These are phyloP conservation scores for Fusarium cicatricum DNA, from an alignment of 2,329 filamentous ascomycete genomes.

Conservation along the genomic window DNA sequence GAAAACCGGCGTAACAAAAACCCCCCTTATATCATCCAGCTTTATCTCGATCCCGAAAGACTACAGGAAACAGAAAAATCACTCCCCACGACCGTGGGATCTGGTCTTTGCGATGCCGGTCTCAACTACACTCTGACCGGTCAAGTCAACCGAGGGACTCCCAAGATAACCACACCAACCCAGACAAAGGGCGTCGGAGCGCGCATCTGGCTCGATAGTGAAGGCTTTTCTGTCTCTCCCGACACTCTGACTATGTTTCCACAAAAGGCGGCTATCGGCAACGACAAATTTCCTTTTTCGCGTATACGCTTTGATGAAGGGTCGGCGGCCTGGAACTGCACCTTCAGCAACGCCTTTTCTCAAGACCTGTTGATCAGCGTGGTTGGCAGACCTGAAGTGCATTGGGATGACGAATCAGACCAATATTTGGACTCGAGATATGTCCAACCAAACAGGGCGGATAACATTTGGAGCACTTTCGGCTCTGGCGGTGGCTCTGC, in stretches of 20 bases:
- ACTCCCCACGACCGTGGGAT: slow-evolving; percentile 9
- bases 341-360: slow-evolving; percentile 17
- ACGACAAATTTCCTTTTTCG: too few relatives aligned
- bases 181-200: neutral
- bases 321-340: slow-evolving; percentile 22
- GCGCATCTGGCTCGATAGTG: slow-evolving; percentile 26
- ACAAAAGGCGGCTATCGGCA: neutral
- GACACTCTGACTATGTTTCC: neutral
- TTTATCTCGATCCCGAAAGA: neutral
- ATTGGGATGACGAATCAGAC: slow-evolving; percentile 22
- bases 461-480: slow-evolving; percentile 29
- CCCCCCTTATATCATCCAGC: slow-evolving; percentile 23
- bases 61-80: neutral
- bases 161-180: neutral
- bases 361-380: neutral
- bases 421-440: slow-evolving; percentile 5
- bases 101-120: slow-evolving; percentile 12
- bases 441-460: slow-evolving; percentile 13
- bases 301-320: too few relatives aligned
- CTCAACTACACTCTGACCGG: slow-evolving; percentile 31
- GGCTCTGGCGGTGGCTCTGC: slow-evolving; percentile 25
- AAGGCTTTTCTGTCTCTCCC: slow-evolving; percentile 19
- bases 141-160: neutral
- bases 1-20: neutral
- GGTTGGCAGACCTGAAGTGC: slow-evolving; percentile 20